These are phyloP conservation scores for Melocanna baccifera DNA, from an alignment of 176 grass and related monocot genomes.

Conservation along the genomic window DNA sequence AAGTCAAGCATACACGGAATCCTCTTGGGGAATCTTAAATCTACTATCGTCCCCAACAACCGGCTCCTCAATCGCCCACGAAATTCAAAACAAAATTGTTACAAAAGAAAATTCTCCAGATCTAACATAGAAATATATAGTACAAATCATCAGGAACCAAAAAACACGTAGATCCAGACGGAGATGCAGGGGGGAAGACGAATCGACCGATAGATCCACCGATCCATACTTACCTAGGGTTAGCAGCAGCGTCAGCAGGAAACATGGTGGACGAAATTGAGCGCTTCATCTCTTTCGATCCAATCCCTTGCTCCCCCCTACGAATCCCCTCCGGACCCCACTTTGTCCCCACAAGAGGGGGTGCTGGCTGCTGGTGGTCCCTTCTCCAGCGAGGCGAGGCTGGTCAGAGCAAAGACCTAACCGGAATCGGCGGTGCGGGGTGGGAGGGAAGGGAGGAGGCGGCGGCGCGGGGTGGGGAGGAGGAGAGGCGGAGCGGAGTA, in stretches of 20 bases:
- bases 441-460: no score
- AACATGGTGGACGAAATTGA: slow-evolving; percentile 4
- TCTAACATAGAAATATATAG: not conserved
- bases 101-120: slow-evolving; percentile 1
- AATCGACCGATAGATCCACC: slow-evolving; percentile 6
- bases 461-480: no score
- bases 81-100: not conserved
- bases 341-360: slow-evolving; percentile 20
- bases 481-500: no score
- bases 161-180: not conserved
- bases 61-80: not conserved
- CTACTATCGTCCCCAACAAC: not conserved
- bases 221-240: slow-evolving; percentile 31
- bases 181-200: not conserved
- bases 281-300: slow-evolving; percentile 43
- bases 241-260: slow-evolving; percentile 2
- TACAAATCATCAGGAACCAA: not conserved
- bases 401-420: not conserved
- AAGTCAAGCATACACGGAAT: not conserved
- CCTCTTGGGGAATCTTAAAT: not conserved
- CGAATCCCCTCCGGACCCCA: slow-evolving; percentile 17
- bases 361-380: not conserved
- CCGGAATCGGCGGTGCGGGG: not conserved
- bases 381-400: not conserved
- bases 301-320: slow-evolving; percentile 20